These are phyloP conservation scores for Castanopsis chinensis DNA, from an alignment of 306 rosid species.

Conservation along the genomic window DNA sequence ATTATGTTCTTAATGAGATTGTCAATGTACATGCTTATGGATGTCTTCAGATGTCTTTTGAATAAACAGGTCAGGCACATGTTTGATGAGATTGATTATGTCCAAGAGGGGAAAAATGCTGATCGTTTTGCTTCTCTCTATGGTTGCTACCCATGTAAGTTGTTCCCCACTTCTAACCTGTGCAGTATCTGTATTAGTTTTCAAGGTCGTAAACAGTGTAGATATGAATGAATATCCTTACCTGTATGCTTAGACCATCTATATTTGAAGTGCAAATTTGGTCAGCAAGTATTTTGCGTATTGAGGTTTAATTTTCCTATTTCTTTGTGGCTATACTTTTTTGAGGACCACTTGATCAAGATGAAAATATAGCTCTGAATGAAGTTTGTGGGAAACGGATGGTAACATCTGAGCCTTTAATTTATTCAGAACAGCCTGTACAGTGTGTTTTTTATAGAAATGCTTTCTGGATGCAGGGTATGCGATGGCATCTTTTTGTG, in stretches of 20 bases:
- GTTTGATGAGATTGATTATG: constrained; percentile 97
- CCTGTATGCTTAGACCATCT: neutral
- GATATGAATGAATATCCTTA: neutral
- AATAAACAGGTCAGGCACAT: constrained; percentile 92
- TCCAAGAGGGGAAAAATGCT: constrained; percentile 86
- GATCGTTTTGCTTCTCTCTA: constrained; percentile 87
- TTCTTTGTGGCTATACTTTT: neutral
- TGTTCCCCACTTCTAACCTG: neutral
- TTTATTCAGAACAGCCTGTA: neutral
- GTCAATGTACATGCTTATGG: constrained; percentile 10
- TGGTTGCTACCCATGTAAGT: constrained; percentile 61
- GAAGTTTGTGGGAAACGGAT: neutral
- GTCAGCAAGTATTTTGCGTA: neutral
- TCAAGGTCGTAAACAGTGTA: neutral
- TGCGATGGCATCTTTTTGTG: neutral
- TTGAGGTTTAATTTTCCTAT: neutral
- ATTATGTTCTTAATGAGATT: neutral
- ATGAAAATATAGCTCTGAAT: neutral
- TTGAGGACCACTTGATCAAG: neutral
- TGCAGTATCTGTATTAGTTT: neutral
- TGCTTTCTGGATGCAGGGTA: neutral
- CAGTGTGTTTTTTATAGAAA: neutral
- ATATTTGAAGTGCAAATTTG: neutral
- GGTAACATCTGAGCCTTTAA: neutral
- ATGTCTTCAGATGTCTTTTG: neutral